Base-by-base conservation (phyloP, 2,329 filamentous ascomycete species). In the Xylariaceae sp. region DNA sequence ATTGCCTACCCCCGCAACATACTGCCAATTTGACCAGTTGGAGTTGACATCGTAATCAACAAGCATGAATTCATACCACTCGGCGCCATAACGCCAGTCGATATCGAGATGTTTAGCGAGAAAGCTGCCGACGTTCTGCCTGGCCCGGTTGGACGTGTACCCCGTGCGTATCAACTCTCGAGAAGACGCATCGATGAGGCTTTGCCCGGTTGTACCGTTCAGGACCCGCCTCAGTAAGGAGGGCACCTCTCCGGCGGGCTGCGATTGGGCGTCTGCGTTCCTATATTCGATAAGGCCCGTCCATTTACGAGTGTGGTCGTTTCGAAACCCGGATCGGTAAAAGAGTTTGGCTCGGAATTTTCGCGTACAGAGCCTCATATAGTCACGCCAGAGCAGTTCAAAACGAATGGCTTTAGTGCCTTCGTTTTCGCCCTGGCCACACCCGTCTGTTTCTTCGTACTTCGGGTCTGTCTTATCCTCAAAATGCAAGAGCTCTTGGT, bases 11-110 rank as follows among this genome's bases (percentile, higher is more conserved):
- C 88, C 88, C 0, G 88, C 80, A 0, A 89, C 81, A 57, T 92
- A 92, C 68, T 91, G 87, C 88, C 88, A 92, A 63, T 90, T 91
- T 9, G 84, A 84, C 87, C 87, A 92, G 61, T 92, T 92, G 55
- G 79, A 86, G 13, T 80, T 83, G 0, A 87, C 78, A 61, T 92
- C 88, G 66, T 92, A 90, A 66, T 94, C 89, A 29, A 86, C 75
- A 2, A 92, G 76, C 65, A 87, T 73, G 65, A 79, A 81, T 67
- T 92, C 88, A 65, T 92, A 92, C 86, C 87, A 92, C 67, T 92
- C 88, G 0, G 88, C 89, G 0, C 88, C 89, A 13, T 88, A 77
- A 0, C 87, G 80, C 89, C 89, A 94, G 68, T 92, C 88, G 19
- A 92, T 83, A 1, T 78, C 77, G 2, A 92, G 73, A 56, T 89